Evolutionary conservation across 208 protist genomes (phyloP).

Genomic region (Acanthamoeba culbertsoni): DNA sequence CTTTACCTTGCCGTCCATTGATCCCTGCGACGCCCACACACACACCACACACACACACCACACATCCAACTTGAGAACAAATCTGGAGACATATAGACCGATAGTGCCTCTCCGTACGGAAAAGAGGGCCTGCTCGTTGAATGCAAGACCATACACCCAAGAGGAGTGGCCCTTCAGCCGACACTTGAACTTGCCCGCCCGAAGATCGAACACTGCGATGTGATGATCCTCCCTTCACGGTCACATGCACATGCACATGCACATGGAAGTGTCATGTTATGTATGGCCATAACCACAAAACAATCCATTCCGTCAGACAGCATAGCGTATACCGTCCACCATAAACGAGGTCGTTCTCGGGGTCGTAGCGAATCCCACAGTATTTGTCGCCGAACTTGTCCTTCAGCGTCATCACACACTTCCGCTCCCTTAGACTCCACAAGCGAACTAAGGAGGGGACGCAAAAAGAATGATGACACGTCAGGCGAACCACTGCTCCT

Average conservation of each 20-base stretch:
- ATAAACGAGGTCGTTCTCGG: not conserved
- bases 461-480: not conserved
- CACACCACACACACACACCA: not conserved
- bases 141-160: slow-evolving; percentile 14
- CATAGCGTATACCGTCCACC: not conserved
- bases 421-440: not conserved
- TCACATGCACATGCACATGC: not conserved
- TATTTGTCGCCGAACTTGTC: not conserved
- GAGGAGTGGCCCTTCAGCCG: not conserved
- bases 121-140: not conserved
- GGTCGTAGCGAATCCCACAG: slow-evolving; percentile 14
- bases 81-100: no score
- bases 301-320: no score
- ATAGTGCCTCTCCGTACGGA: no score
- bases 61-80: not conserved
- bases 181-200: not conserved
- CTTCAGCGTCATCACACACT: not conserved
- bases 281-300: no score
- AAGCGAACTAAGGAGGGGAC: not conserved
- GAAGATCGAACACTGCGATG: slow-evolving; percentile 19
- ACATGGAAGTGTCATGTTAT: not conserved
- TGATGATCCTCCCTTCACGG: not conserved
- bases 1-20: not conserved
- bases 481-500: not conserved
- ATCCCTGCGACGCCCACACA: not conserved